Base-by-base conservation (phyloP, 331 rosid genomes). In the Prunus yedoensis region DNA sequence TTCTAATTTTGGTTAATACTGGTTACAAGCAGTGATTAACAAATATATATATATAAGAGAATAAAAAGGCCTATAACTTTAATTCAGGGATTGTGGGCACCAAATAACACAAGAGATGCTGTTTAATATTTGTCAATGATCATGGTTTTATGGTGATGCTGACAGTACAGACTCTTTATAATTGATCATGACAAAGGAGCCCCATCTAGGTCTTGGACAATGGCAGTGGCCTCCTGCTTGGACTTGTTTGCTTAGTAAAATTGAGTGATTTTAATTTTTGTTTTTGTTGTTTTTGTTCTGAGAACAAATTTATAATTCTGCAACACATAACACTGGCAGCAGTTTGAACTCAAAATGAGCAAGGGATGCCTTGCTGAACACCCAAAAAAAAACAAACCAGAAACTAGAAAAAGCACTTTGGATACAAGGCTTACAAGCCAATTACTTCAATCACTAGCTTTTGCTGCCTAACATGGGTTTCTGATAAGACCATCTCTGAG, bases 401-500 rank as follows among this genome's bases (percentile, higher is more conserved):
- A 62, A 66, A 74, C 43, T 32, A 63, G 46, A 68, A 28, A 6
- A 76, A 38, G 11, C 47, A 21, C 27, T 76, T 53, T 6, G 32
- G 21, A 23, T 32, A 35, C 61, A 27, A 27, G 28, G 28, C 28
- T 27, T 27, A 27, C 28, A 70, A 28, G 35, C 68, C 66, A 63
- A 59, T 28, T 25, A 73, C 16, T 59, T 73, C 60, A 30, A 60
- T n/a, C 45, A 59, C 23, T 38, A 50, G 70, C 76, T 28, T 71
- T 30, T 27, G 65, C 49, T 38, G 47, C 74, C 78, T 59, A 72
- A 78, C 79, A 32, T 81, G 78, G 77, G 77, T 77, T 83, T 57
- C 41, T 68, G 89, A 81, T 86, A 83, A 73, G 90, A 83, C 86
- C 71, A 58, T 54, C 4, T 77, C 88, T 86, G 92, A 87, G 72